Evolutionary conservation across 1,284 basidiomycete species (phyloP).

Genomic region (Leccinum subspadiceum): DNA sequence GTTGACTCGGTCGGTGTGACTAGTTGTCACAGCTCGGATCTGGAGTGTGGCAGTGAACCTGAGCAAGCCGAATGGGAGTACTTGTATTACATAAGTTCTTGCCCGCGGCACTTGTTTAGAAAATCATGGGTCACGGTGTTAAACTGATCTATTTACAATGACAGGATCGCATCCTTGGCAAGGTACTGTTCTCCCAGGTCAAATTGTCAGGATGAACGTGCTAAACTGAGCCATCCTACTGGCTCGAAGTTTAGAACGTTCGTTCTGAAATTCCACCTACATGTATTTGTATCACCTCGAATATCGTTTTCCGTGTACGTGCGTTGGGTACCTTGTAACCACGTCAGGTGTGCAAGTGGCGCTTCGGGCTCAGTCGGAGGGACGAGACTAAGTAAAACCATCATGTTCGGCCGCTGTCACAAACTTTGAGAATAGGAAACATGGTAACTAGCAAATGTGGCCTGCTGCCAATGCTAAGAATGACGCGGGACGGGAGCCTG

Average conservation of each 20-base stretch:
- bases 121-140: no score
- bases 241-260: not conserved
- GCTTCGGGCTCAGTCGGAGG: not conserved
- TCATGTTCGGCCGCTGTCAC: not conserved
- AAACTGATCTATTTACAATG: no score
- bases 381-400: not conserved
- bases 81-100: no score
- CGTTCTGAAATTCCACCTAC: not conserved
- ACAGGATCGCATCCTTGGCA: no score
- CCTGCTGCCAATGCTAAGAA: not conserved
- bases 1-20: not conserved
- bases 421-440: not conserved
- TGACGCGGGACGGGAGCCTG: not conserved
- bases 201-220: not conserved
- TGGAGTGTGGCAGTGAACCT: constrained; percentile 16
- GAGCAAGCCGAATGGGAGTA: not conserved
- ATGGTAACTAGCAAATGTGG: not conserved
- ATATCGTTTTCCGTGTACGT: not conserved
- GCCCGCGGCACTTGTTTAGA: no score
- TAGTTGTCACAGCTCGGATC: not conserved
- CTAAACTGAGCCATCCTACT: not conserved
- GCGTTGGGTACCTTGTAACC: not conserved
- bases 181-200: not conserved
- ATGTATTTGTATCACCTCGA: not conserved
- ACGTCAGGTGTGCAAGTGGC: not conserved